Conservation (phyloP, 2,329 filamentous ascomycete genomes). For the Trichoderma harzianum region DNA sequence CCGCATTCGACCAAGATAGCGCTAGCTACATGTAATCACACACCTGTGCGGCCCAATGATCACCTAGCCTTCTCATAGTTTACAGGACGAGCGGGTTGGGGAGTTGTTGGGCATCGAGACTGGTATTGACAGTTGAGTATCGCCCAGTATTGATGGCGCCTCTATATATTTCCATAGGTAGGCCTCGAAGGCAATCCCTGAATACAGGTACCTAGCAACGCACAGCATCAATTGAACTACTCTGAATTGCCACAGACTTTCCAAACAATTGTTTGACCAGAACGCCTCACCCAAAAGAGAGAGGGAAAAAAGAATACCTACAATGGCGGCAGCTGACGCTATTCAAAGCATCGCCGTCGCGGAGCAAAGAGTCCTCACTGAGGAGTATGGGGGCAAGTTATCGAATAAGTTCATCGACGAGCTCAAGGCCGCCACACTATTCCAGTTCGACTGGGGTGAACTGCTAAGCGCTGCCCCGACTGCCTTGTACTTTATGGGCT, state of each 20-base stretch:
- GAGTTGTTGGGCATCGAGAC: not conserved
- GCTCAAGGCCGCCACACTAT: not conserved
- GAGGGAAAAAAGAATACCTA: not conserved
- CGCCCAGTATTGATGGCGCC: not conserved
- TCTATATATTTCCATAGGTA: not conserved
- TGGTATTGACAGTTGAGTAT: not conserved
- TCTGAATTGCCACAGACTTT: not conserved
- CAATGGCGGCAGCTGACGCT: not conserved
- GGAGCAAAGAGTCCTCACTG: not conserved
- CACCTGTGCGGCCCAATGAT: not conserved
- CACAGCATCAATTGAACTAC: not conserved
- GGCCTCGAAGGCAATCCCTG: not conserved
- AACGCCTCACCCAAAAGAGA: not conserved
- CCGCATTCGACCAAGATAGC: not conserved
- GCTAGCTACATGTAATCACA: not conserved
- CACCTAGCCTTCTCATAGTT: not conserved
- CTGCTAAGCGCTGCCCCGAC: not conserved
- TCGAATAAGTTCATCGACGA: not conserved
- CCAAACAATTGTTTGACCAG: not conserved
- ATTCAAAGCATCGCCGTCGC: not conserved
- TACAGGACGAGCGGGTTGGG: not conserved
- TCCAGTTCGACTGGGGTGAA: not conserved
- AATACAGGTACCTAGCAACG: not conserved
- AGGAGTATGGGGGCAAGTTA: not conserved
- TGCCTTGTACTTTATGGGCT: not conserved